Percentiles rank a stretch among this genome's conserved stretches.
phyloP scores from a whole-genome alignment of 2,329 filamentous ascomycete genomes.

The Verticillium isaacii region DNA sequence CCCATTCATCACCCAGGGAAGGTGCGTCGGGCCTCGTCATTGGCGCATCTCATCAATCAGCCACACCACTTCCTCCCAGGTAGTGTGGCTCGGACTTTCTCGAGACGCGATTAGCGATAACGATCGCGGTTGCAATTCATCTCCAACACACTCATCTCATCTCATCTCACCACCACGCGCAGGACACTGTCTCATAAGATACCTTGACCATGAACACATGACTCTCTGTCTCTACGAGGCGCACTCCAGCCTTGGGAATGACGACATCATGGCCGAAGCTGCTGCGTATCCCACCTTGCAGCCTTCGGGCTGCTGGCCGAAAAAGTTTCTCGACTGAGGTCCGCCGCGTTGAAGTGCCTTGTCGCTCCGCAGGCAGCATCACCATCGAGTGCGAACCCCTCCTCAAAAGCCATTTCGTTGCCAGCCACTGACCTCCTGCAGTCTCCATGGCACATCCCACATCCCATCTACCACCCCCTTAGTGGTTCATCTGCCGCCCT shows the following conservation, averaged over 20 bases:
- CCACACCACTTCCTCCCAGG: not conserved
- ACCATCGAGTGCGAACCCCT: conserved; percentile 38
- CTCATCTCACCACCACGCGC: not conserved
- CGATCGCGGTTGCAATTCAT: not conserved
- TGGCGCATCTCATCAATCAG: not conserved
- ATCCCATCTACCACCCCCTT: conserved; percentile 36
- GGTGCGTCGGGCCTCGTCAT: not conserved
- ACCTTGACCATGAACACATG: not conserved
- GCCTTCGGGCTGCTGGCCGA: conserved; percentile 1
- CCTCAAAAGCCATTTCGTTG: not conserved
- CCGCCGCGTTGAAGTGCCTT: conserved; percentile 40
- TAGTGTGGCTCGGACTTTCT: not conserved
- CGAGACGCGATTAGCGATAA: not conserved
- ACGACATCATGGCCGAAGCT: conserved; percentile 8
- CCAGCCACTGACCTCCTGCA: conserved; percentile 20
- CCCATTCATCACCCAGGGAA: not conserved
- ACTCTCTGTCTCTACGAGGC: not conserved
- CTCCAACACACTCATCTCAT: not conserved
- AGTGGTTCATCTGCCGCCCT: conserved; percentile 51
- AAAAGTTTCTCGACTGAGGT: conserved; percentile 16
- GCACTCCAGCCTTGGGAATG: not conserved
- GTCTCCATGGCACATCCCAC: conserved; percentile 42
- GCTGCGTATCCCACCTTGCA: not conserved
- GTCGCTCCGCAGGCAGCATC: conserved; percentile 44
- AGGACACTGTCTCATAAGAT: not conserved